Evolutionary conservation across 2,329 filamentous ascomycete genomes (phyloP), one percentile per base, ranked within the genome.

Genomic region (Sphaceloma murrayae): DNA sequence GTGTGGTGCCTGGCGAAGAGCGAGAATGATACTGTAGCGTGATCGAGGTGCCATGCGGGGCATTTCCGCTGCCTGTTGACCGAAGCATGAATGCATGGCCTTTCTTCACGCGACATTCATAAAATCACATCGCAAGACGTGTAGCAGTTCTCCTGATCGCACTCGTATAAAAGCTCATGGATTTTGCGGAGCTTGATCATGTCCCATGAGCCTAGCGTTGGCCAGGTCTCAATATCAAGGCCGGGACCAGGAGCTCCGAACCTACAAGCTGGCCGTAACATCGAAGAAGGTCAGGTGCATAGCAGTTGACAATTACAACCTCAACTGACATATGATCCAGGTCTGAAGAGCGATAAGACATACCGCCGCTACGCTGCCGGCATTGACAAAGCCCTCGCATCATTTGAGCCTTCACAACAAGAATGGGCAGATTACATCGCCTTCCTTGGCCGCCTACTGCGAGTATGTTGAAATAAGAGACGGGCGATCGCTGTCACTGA

Each of bases 361-460:
- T 89, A 85, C 61, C 85, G 88, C 53, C 83, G 88, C 62, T 98
- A 96, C 76, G 86, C 87, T 33, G 77, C 81, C 38, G 83, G 79
- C 47, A 80, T 98, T 52, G 89, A 96, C 58, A 78, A 87, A 62
- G 84, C 87, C 24, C 73, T 98, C 50, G 77, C 83, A 34, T 73
- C 94, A 24, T 98, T 95, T 67, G 91, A 98, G 60, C 88, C 85
- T 11, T 80, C 86, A 21, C 72, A 95, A 54, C 87, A 96, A 65
- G 91, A 98, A 77, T 98, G 91, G 91, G 91, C 93, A 38, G 91
- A 98, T 67, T 98, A 98, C 61, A 98, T 98, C 57, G 94, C 89
- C 13, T 98, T 96, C 61, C 68, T 98, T 46, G 93, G 85, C 59
- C 79, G 86, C 50, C 72, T 98, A 38, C 71, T 94, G 50, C 96